Evolutionary conservation across 106 monocot species (phyloP).

Genomic region (Triglochin maritima): DNA sequence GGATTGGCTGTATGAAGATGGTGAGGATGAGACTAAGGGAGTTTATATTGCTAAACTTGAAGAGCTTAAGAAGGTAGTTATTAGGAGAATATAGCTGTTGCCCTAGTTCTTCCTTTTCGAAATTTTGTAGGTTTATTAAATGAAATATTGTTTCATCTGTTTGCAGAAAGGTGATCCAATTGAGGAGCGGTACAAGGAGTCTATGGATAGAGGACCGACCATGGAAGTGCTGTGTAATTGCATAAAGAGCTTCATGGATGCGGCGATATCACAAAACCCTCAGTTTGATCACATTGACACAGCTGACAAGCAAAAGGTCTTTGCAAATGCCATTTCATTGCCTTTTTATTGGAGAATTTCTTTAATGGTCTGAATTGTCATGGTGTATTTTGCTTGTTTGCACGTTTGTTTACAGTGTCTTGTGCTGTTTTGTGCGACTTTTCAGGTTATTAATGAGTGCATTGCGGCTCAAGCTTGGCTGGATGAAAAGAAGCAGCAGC

Average conservation of each 20-base stretch:
- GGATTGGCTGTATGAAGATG: slow-evolving; percentile 99
- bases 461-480: slow-evolving; percentile 60
- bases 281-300: slow-evolving; percentile 91
- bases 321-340: background rate
- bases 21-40: slow-evolving; percentile 93
- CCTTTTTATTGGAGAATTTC: too few species aligned
- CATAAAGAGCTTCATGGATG: slow-evolving; percentile 71
- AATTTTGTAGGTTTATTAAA: too few species aligned
- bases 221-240: slow-evolving; percentile 53
- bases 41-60: slow-evolving; percentile 92
- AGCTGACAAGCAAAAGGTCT: slow-evolving; percentile 89
- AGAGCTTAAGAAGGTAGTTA: slow-evolving; percentile 69
- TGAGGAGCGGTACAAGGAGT: slow-evolving; percentile 69
- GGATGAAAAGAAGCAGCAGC: slow-evolving; percentile 65
- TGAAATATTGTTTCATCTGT: background rate
- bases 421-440: background rate
- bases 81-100: background rate
- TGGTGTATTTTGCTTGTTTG: too few species aligned
- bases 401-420: background rate
- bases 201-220: slow-evolving; percentile 47
- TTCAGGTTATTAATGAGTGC: slow-evolving; percentile 70
- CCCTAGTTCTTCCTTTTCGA: too few species aligned
- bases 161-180: slow-evolving; percentile 79
- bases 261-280: slow-evolving; percentile 64
- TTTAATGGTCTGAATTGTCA: background rate